Evolutionary conservation across 2,329 filamentous ascomycete genomes (phyloP).

Genomic region (Graphilbum fragrans): DNA sequence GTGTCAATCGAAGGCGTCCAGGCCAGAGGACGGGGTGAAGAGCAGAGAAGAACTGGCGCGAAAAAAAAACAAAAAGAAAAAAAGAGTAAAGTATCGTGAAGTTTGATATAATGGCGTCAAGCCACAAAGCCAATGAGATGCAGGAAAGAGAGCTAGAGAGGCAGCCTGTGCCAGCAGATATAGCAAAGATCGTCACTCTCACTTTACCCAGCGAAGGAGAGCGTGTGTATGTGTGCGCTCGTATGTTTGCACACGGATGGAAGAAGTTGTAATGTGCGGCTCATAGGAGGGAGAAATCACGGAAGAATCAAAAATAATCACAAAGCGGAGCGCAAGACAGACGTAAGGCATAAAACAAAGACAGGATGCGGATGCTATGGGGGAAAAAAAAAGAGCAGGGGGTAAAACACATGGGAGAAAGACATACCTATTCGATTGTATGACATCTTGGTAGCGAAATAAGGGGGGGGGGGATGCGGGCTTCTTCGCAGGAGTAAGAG

Average conservation of each 20-base stretch:
- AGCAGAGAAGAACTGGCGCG: background rate
- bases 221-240: too few relatives aligned
- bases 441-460: constrained; percentile 37
- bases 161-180: too few relatives aligned
- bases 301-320: too few relatives aligned
- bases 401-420: background rate
- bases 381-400: background rate
- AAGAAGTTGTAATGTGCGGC: too few relatives aligned
- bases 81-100: constrained; percentile 1
- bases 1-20: background rate
- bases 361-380: background rate
- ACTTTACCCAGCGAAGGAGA: too few relatives aligned
- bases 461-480: too few relatives aligned
- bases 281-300: too few relatives aligned
- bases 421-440: constrained; percentile 64
- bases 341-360: too few relatives aligned
- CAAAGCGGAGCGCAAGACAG: too few relatives aligned
- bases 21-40: background rate
- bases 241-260: too few relatives aligned
- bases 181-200: too few relatives aligned
- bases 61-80: background rate
- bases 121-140: background rate
- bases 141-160: background rate
- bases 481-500: too few relatives aligned
- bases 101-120: background rate